Evolutionary conservation across 129 eudicot species (phyloP), one percentile per base, ranked within the genome.

Genomic region (Deinandra increscens): DNA sequence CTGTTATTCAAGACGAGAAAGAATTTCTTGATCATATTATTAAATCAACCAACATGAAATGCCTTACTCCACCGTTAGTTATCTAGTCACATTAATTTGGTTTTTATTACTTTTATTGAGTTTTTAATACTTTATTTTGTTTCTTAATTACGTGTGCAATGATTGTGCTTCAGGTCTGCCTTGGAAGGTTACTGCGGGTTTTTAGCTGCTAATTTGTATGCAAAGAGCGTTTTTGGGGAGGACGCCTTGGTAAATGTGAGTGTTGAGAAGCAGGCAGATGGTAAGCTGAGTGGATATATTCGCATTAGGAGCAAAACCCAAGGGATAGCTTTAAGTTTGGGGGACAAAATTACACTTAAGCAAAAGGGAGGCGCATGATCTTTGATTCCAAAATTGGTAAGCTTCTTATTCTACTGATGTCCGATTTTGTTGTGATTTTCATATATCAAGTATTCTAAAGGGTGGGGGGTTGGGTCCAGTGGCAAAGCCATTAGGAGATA

Each of bases 271-370:
- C 98, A 89, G 79, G 77, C 77, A 7, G 96, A 92, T 68, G 84
- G 95, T 12, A 89, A 92, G 66, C 89, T 92, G 8, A 89, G 90
- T 33, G 98, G 98, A 37, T 92, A 92, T 77, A 92, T 92, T 17
- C 87, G 98, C 60, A 92, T 92, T 15, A 81, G 98, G 80, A 92
- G 98, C 88, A 92, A 92, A 84, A 89, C 98, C 42, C 98, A 92
- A 63, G 98, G 98, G 60, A 89, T 92, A 23, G 98, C 98, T 66
- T 83, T 92, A 64, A 92, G 96, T 62, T 88, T 92, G 68, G 98
- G 98, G 33, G 98, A 92, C 87, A 92, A 92, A 81, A 92, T 92
- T 26, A 92, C 98, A 17, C 95, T 92, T n/a, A 92, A 92, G 84
- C 98, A 92, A 79, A 92, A 92, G 79, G 98, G 98, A 75, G 91